Conservation (phyloP, 1,284 basidiomycete genomes). For the Cystobasidiaceae sp. region DNA sequence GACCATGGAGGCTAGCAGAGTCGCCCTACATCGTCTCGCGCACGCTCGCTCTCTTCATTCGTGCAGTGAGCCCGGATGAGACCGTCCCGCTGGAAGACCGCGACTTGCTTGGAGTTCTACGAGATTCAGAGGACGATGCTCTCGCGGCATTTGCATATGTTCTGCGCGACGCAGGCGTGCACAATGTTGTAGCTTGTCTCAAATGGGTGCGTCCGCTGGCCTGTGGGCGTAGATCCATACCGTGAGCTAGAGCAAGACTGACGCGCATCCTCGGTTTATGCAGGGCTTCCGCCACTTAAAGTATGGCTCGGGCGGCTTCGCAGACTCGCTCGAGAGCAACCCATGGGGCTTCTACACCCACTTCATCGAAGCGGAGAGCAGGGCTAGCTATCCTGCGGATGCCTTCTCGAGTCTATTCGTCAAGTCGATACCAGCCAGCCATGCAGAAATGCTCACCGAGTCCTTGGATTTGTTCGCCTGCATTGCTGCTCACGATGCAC, state of each 20-base stretch:
- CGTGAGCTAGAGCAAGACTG: too few relatives aligned
- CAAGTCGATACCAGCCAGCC: neutral
- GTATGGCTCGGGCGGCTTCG: constrained; percentile 15
- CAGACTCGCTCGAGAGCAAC: neutral
- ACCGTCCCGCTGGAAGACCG: constrained; percentile 3
- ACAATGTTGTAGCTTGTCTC: constrained; percentile 23
- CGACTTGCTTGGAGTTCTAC: constrained; percentile 7
- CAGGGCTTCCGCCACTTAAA: constrained; percentile 11
- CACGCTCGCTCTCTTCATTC: constrained; percentile 18
- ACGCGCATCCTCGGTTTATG: too few relatives aligned
- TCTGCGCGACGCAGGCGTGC: constrained; percentile 16
- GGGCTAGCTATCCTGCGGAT: neutral
- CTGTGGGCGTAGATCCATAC: too few relatives aligned
- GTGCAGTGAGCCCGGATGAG: constrained; percentile 3
- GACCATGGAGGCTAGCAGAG: constrained; percentile 29
- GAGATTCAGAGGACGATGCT: neutral
- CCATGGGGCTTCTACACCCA: constrained; percentile 10
- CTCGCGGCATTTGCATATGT: neutral
- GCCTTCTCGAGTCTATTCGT: neutral
- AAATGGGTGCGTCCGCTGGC: constrained; percentile 33
- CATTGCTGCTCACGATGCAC: constrained; percentile 19
- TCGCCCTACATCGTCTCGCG: neutral
- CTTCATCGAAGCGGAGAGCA: neutral
- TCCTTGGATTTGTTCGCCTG: constrained; percentile 11
- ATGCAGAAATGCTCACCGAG: neutral